Evolutionary conservation across 768 basidiomycete species (phyloP).

Genomic region (Collybia mongolica): DNA sequence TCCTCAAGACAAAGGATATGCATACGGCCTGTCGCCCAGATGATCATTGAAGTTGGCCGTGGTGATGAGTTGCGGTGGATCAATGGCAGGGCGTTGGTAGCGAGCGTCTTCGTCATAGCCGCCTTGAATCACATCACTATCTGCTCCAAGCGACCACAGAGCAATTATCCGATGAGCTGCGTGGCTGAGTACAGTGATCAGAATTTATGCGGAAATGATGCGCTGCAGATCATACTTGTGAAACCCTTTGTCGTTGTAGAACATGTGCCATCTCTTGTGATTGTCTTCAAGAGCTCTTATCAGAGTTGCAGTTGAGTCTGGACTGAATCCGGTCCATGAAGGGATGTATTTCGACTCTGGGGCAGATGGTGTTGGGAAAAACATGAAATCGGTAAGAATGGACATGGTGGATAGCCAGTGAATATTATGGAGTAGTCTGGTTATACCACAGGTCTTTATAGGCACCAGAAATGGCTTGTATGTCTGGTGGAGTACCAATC

Average conservation of each 20-base stretch:
- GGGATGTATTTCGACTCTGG: constrained; percentile 27
- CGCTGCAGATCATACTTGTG: constrained; percentile 45
- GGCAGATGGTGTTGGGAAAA: constrained; percentile 31
- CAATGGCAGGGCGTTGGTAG: constrained; percentile 34
- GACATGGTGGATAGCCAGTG: not conserved
- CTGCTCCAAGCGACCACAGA: constrained; percentile 60
- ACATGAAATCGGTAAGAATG: constrained; percentile 11
- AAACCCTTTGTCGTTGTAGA: constrained; percentile 46
- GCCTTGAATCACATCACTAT: constrained; percentile 31
- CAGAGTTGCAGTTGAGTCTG: constrained; percentile 30
- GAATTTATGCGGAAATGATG: not conserved
- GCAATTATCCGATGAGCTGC: constrained; percentile 56
- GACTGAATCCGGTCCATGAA: constrained; percentile 31
- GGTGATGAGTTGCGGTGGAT: constrained; percentile 45
- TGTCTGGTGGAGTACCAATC: too few species aligned
- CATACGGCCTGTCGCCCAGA: constrained; percentile 56
- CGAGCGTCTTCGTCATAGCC: constrained; percentile 35
- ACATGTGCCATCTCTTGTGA: constrained; percentile 45
- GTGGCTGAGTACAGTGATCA: constrained; percentile 29
- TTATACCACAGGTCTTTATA: too few species aligned
- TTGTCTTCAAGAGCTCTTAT: constrained; percentile 45
- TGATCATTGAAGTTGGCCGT: constrained; percentile 50
- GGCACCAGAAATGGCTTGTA: too few species aligned
- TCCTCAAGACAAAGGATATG: not conserved
- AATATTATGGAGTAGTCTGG: too few species aligned